Evolutionary conservation across 2,329 filamentous ascomycete genomes (phyloP), one percentile per base, ranked within the genome.

Genomic region (Aspergillus versicolor): DNA sequence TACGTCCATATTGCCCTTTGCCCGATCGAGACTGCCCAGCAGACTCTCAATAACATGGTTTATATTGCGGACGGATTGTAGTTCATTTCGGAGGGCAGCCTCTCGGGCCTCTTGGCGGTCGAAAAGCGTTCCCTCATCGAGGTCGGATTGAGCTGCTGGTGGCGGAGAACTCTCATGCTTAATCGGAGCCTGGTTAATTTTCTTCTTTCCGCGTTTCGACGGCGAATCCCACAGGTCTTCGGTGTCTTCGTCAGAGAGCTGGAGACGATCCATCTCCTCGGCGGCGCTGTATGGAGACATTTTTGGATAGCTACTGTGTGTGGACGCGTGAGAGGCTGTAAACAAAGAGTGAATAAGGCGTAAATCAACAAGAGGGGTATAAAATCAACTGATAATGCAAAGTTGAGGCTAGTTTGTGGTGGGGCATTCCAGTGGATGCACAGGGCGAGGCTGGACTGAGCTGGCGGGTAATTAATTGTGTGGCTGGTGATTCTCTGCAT

Each of bases 21-120:
- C 79, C 43, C 72, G 73, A 53, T 77, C 75, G 15, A 81, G 68
- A 49, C 78, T 81, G 37, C 69, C 66, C 17, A 81, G 60, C 12
- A 80, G 72, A 5, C 76, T 75, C 62, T 97, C 91, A 59, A 99
- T 90, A 41, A 92, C 88, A 65, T 87, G 83, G 75, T 99, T 99
- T 70, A 97, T 90, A 65, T 88, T 88, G 57, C 88, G 86, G 32
- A 99, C 87, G 47, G 88, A 89, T 61, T 92, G 87, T 27, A 97
- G 79, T 75, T 99, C 94, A 54, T 84, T 86, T 15, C 84, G 87
- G 65, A 99, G 79, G 13, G 85, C 83, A 2, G 85, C 85, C 61
- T 96, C 91, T 45, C 90, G 88, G 19, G 83, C 81, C 67, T 89
- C 85, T 65, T 88, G 82, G 3, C 80, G 77, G 61, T 88, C 87